Conservation (phyloP, 345 rosid genomes). For the Cardiospermum halicacabum region DNA sequence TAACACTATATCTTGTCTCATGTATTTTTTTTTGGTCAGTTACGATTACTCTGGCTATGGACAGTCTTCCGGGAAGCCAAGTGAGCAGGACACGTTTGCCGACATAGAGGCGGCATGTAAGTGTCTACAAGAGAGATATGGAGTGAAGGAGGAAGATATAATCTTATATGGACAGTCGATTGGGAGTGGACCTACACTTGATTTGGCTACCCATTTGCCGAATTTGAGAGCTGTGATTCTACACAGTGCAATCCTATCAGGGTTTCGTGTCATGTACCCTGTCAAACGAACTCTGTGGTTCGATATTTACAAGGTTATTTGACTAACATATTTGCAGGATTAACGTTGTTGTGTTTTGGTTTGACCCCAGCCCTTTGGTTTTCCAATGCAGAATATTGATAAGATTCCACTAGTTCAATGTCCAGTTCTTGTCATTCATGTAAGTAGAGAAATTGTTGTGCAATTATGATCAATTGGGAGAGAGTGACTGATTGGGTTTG, state of each 20-base stretch:
- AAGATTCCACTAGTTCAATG: conserved; percentile 66
- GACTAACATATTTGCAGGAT: too few relatives aligned
- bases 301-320: conserved; percentile 90
- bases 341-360: too few relatives aligned
- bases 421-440: conserved; percentile 93
- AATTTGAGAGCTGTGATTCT: conserved; percentile 76
- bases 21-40: conserved; percentile 35
- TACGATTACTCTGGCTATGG: conserved; percentile 95
- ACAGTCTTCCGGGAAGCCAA: conserved; percentile 84
- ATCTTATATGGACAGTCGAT: conserved; percentile 95
- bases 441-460: too few relatives aligned
- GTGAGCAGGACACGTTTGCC: conserved; percentile 87
- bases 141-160: conserved; percentile 80
- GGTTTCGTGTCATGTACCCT: conserved; percentile 86
- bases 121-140: conserved; percentile 83
- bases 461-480: background rate
- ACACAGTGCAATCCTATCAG: conserved; percentile 91
- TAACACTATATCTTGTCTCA: too few relatives aligned
- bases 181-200: conserved; percentile 96
- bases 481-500: too few relatives aligned
- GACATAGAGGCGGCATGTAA: conserved; percentile 81
- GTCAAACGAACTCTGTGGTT: conserved; percentile 70
- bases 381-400: conserved; percentile 64
- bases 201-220: conserved; percentile 77
- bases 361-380: conserved; percentile 6